Evolutionary conservation across 2,329 filamentous ascomycete genomes (phyloP), one percentile per base, ranked within the genome.

Genomic region (Phyllosticta ampelicida): DNA sequence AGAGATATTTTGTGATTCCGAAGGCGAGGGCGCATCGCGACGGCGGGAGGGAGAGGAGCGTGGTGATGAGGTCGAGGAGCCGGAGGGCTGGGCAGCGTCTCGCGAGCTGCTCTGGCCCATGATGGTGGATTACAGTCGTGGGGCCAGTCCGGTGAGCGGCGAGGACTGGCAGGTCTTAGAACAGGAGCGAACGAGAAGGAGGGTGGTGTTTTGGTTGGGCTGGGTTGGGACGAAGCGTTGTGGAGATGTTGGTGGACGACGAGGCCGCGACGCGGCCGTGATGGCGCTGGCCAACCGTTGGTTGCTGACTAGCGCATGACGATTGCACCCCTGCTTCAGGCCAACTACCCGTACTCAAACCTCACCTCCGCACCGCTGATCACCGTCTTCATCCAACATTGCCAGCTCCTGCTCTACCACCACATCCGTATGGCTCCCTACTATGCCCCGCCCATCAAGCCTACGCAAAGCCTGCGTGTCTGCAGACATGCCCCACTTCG

Each of bases 21-120:
- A 63, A 29, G 65, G 61, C 44, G 58, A 61, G 60, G 63, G 64
- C 57, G 54, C 53, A 52, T 61, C 61, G 60, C 61, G 58, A 60
- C 59, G 63, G 59, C 63, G 62, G 53, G 53, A 56, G 69, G 71
- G 20, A 62, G 56, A 55, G 68, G 67, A 53, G 70, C 70, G 61
- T 62, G 65, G 60, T 66, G 63, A 61, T 62, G 65, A 61, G 66
- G 67, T n/a, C 52, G 52, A 54, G 28, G 52, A 48, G 52, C 52
- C 51, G 52, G 56, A 63, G 60, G 36, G 63, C 63, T 58, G 63
- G 61, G 51, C 65, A 64, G 30, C 60, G 61, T 64, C 65, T 63
- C 66, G 64, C 20, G 72, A 73, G 62, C 64, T 68, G 62, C 68
- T 67, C 66, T 71, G 71, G 60, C 71, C 71, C 71, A 74, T 74